Evolutionary conservation across 306 rosid species (phyloP).

Genomic region (Bauhinia variegata): DNA sequence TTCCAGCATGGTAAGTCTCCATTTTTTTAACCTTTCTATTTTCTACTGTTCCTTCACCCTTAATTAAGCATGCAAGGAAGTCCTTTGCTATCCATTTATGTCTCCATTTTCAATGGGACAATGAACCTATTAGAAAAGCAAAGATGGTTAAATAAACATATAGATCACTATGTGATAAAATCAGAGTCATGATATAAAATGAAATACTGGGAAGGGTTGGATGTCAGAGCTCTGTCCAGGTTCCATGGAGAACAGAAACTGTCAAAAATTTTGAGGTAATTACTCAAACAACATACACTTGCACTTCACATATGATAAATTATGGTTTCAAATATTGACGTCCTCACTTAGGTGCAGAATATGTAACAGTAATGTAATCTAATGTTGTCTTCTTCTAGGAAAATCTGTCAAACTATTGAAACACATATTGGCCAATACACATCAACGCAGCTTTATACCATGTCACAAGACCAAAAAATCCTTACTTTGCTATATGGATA

Average conservation of each 20-base stretch:
- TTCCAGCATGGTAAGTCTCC: slow-evolving; percentile 56
- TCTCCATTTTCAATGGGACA: slow-evolving; percentile 89
- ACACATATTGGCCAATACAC: too few relatives aligned
- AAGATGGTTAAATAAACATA: slow-evolving; percentile 10
- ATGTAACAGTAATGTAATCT: too few relatives aligned
- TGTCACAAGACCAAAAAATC: background rate
- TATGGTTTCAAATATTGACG: slow-evolving; percentile 8
- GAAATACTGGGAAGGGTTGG: slow-evolving; percentile 44
- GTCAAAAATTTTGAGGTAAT: slow-evolving; percentile 19
- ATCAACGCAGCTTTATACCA: background rate
- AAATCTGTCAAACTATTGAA: background rate
- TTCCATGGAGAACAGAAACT: slow-evolving; percentile 48
- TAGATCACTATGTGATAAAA: background rate
- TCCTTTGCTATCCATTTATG: slow-evolving; percentile 83
- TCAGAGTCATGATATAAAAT: slow-evolving; percentile 12
- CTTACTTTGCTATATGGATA: background rate
- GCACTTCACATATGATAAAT: background rate
- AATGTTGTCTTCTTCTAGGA: background rate
- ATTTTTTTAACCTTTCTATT: slow-evolving; percentile 34
- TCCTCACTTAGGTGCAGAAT: too few relatives aligned
- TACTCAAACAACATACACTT: slow-evolving; percentile 24
- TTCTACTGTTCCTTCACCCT: slow-evolving; percentile 72
- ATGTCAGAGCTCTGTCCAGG: slow-evolving; percentile 79
- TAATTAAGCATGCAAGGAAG: slow-evolving; percentile 66
- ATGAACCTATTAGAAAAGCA: slow-evolving; percentile 57